phyloP scores from a whole-genome alignment of 192 early-diverging fungal species.

The Rhizophagus sp. region DNA sequence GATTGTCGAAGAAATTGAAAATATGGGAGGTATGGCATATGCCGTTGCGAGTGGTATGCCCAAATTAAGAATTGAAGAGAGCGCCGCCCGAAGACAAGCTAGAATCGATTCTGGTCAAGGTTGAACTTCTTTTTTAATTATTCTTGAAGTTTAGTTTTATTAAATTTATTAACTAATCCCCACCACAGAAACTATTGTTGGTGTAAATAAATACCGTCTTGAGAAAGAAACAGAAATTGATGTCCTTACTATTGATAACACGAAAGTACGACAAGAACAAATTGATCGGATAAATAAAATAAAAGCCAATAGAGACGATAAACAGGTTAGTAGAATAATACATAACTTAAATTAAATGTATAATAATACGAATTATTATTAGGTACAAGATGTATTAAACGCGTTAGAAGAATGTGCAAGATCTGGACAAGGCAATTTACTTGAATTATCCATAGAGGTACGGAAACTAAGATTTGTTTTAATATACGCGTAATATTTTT shows the following conservation, averaged over 20 bases:
- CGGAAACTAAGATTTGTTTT: not conserved
- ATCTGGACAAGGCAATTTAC: constrained; percentile 69
- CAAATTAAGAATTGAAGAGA: constrained; percentile 86
- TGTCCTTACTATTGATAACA: constrained; percentile 84
- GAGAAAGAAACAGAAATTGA: constrained; percentile 65
- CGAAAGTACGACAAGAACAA: constrained; percentile 65
- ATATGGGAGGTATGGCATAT: constrained; percentile 89
- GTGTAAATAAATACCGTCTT: constrained; percentile 87
- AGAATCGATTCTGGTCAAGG: constrained; percentile 86
- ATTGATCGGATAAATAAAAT: constrained; percentile 62
- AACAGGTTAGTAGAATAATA: constrained; percentile 37
- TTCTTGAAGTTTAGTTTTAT: not conserved
- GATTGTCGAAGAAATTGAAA: constrained; percentile 80
- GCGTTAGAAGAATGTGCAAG: constrained; percentile 70
- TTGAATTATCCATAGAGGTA: constrained; percentile 72
- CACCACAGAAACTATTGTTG: constrained; percentile 76
- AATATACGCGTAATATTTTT: not conserved
- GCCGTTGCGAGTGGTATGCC: constrained; percentile 88
- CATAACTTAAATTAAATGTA: not conserved
- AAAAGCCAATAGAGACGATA: constrained; percentile 55
- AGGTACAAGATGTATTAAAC: constrained; percentile 56
- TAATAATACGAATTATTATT: not conserved
- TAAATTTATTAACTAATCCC: not conserved
- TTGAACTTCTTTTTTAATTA: constrained; percentile 24
- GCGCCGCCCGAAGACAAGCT: constrained; percentile 84